Percentiles rank a stretch among this genome's conserved stretches.
Evolutionary conservation across 257 asterid genomes (phyloP).

Genomic region (Parsonsia alboflavescens): DNA sequence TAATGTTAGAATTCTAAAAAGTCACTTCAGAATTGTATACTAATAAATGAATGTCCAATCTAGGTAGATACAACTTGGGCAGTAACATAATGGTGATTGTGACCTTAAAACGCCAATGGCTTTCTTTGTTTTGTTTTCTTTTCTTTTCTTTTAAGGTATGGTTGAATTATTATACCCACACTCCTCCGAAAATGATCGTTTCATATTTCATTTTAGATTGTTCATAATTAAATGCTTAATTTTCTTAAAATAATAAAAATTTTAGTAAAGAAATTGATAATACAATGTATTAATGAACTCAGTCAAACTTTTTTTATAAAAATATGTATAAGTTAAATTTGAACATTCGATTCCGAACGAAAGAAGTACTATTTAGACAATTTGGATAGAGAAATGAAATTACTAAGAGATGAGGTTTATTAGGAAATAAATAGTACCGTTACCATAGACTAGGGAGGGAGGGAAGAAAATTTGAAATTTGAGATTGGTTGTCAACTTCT

Average conservation of each 20-base stretch:
- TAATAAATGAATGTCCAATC: background rate
- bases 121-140: background rate
- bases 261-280: no score
- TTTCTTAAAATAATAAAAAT: no score
- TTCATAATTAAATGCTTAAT: no score
- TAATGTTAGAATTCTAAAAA: background rate
- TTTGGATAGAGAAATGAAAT: background rate
- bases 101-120: background rate
- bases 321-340: no score
- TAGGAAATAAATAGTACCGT: no score
- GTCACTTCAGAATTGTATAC: background rate
- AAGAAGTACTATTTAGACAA: no score
- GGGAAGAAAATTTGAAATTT: no score
- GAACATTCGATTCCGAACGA: no score
- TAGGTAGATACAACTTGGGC: background rate
- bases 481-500: background rate
- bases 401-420: background rate
- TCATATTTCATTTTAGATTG: no score
- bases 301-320: no score
- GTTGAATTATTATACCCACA: background rate
- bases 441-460: background rate
- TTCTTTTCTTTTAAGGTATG: background rate
- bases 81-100: background rate
- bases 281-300: no score
- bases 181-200: no score